Evolutionary conservation across 257 asterid genomes (phyloP).

Genomic region (Hygrophila difformis): DNA sequence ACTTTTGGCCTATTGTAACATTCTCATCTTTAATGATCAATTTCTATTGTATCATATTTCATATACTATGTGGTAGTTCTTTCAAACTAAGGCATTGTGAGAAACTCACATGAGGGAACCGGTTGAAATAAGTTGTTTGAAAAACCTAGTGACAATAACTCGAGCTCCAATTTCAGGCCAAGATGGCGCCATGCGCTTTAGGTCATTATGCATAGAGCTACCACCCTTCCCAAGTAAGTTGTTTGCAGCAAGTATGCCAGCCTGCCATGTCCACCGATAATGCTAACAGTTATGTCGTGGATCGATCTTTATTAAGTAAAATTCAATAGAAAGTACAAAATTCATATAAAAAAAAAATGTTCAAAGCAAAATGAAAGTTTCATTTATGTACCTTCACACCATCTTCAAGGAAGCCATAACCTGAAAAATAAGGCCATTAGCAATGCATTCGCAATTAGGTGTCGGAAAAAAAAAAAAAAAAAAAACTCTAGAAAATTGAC

Average conservation of each 20-base stretch:
- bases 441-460: too few relatives aligned
- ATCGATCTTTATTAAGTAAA: too few relatives aligned
- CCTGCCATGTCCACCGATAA: conserved; percentile 39
- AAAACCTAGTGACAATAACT: conserved; percentile 54
- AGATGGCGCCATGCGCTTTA: conserved; percentile 62
- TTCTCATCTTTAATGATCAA: too few relatives aligned
- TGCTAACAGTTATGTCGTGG: too few relatives aligned
- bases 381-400: conserved; percentile 6
- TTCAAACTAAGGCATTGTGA: too few relatives aligned
- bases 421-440: conserved; percentile 3
- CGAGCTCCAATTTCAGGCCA: conserved; percentile 85
- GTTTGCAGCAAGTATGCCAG: conserved; percentile 66
- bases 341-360: too few relatives aligned
- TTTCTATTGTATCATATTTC: too few relatives aligned
- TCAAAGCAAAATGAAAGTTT: neutral
- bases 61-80: too few relatives aligned
- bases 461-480: too few relatives aligned
- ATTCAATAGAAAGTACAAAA: too few relatives aligned
- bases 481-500: too few relatives aligned
- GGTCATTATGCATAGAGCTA: conserved; percentile 28
- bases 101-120: conserved; percentile 65
- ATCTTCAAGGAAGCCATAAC: conserved; percentile 12
- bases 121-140: conserved; percentile 40
- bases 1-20: too few relatives aligned
- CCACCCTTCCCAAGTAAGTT: conserved; percentile 34